Conservation (phyloP, 805 yeast species). For the Saccharomycopsis lassenensis region DNA sequence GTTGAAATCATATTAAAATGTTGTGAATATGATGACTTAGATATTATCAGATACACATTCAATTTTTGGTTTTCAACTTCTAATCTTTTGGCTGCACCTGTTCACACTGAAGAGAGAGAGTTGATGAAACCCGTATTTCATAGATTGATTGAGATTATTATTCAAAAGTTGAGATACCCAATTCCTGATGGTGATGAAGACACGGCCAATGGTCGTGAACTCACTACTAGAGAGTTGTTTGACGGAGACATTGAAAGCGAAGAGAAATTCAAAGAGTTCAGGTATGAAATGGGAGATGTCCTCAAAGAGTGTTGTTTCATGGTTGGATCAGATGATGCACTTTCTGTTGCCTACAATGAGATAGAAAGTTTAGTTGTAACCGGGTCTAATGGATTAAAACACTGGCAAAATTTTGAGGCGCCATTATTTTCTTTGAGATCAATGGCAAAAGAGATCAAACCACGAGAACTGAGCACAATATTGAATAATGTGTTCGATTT, state of each 20-base stretch:
- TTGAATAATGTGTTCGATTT: conserved; percentile 51
- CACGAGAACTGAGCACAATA: conserved; percentile 44
- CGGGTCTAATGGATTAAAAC: conserved; percentile 6
- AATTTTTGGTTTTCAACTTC: conserved; percentile 84
- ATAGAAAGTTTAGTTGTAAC: conserved; percentile 16
- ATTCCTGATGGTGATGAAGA: conserved; percentile 24
- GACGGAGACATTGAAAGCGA: conserved; percentile 66
- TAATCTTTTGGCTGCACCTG: conserved; percentile 36
- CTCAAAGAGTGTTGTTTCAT: conserved; percentile 90
- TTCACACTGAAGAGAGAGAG: conserved; percentile 23
- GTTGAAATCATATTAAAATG: conserved; percentile 64
- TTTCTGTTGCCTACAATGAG: conserved; percentile 55
- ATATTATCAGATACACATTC: conserved; percentile 81
- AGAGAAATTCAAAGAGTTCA: conserved; percentile 85
- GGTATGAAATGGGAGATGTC: conserved; percentile 98
- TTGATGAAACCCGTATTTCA: conserved; percentile 45
- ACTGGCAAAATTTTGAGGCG: conserved; percentile 87
- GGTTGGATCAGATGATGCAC: conserved; percentile 63
- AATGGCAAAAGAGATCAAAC: conserved; percentile 84
- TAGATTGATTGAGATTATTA: conserved; percentile 48
- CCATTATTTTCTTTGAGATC: conserved; percentile 82
- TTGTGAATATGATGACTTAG: conserved; percentile 70
- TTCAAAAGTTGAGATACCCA: conserved; percentile 70
- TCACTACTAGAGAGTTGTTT: conserved; percentile 35
- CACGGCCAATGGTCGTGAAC: conserved; percentile 1